Evolutionary conservation across 192 early-diverging fungal genomes (phyloP), one percentile per base, ranked within the genome.

Genomic region (Coemansia sp.): DNA sequence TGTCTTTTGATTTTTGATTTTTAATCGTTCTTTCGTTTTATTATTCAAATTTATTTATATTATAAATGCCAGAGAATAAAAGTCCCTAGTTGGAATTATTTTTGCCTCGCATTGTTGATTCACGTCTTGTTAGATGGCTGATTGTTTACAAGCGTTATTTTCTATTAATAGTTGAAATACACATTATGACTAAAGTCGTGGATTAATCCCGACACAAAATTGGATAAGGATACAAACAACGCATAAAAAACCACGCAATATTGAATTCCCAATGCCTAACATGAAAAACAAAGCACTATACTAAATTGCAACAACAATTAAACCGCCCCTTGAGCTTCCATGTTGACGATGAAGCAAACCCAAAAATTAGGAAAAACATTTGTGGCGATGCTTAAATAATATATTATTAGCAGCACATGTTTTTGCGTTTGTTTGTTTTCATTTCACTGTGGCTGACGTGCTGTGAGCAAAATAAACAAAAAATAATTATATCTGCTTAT

Each of bases 311-410:
- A 16, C 47, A 16, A 49, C 47, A 49, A 49, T 49, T 5, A 18
- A n/a, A 49, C 6, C 16, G 1, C 18, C 47, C 47, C 47, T 49
- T 18, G 15, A 8, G 16, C 18, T 5, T 49, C 15, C 6, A 7
- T 49, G 6, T 16, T 49, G n/a, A n/a, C 47, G 18, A 49, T 49
- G 36, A 39, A 37, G 26, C 36, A 19, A 51, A 63, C 7, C 8
- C 46, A 26, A 63, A 49, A 22, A 39, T 26, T 48, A 46, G 32
- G 41, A n/a, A 41, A 61, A 61, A 61, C 41, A 18, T 43, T 61
- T 41, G 41, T 26, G 60, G 41, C 40, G 41, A 43, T 9, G 19
- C 45, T 49, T 49, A 49, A 49, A 49, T 49, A 7, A 49, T n/a
- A 49, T 18, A 16, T 49, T 18, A 18, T 18, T 16, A 49, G n/a